Percentiles rank a stretch among this genome's conserved stretches.
Conservation (phyloP, 2,329 filamentous ascomycete species). For the Fusarium vanettenii region DNA sequence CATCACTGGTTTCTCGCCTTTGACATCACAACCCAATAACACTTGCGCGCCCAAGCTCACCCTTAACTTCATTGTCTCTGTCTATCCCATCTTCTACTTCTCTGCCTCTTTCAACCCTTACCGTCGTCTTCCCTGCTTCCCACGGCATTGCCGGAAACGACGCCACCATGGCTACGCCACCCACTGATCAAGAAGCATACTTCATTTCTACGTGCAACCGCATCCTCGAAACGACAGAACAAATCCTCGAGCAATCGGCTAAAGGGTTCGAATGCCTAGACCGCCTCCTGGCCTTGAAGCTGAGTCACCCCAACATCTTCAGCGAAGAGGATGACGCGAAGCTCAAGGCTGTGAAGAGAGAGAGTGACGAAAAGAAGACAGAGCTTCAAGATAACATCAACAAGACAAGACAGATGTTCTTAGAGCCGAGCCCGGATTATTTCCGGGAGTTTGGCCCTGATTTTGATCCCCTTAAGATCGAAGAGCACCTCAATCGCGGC, state of each 20-base stretch:
- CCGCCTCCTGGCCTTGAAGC: background rate
- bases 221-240: background rate
- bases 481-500: background rate
- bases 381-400: background rate
- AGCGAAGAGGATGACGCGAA: background rate
- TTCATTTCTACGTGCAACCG: background rate
- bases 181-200: background rate
- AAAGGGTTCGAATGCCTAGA: background rate
- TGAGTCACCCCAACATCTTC: background rate
- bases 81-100: background rate
- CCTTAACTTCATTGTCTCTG: background rate
- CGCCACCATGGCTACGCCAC: background rate
- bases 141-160: background rate
- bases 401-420: background rate
- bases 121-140: background rate
- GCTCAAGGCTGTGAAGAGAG: background rate
- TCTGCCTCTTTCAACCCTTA: background rate
- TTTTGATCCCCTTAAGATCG: background rate
- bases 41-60: background rate
- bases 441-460: background rate
- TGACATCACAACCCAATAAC: background rate
- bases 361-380: background rate
- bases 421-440: background rate
- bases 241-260: background rate
- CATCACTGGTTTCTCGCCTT: background rate